Percentiles rank a stretch among this genome's conserved stretches.
Evolutionary conservation across 192 early-diverging fungal genomes (phyloP).

Genomic region (Pilaira anomala): DNA sequence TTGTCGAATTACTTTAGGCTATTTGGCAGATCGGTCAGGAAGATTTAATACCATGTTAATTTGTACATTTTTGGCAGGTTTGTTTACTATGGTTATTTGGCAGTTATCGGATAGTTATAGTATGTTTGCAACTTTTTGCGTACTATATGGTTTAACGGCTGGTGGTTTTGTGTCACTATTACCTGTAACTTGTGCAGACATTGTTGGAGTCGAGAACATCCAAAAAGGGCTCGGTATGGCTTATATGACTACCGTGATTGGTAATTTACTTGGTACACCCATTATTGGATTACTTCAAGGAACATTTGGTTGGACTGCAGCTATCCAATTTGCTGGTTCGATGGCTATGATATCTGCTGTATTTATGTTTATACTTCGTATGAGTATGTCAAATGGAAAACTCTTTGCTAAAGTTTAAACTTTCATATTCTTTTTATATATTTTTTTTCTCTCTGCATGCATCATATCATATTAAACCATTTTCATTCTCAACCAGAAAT

Average conservation of each 20-base stretch:
- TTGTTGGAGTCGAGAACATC: slow-evolving; percentile 51
- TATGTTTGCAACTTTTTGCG: slow-evolving; percentile 28
- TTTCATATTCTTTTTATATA: background rate
- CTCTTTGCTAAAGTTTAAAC: slow-evolving; percentile 18
- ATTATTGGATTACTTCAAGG: slow-evolving; percentile 29
- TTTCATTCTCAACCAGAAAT: background rate
- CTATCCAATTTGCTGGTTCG: slow-evolving; percentile 39
- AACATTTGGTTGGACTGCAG: slow-evolving; percentile 30
- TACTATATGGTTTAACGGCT: slow-evolving; percentile 28
- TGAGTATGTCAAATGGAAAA: slow-evolving; percentile 21
- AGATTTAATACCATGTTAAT: slow-evolving; percentile 45
- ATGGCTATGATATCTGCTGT: slow-evolving; percentile 26
- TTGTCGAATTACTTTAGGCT: slow-evolving; percentile 59
- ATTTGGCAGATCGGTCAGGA: slow-evolving; percentile 50
- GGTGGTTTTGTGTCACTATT: slow-evolving; percentile 45
- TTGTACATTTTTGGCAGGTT: slow-evolving; percentile 44
- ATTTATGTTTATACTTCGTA: slow-evolving; percentile 29
- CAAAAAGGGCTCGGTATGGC: slow-evolving; percentile 40
- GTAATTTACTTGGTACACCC: slow-evolving; percentile 42
- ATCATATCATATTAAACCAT: background rate
- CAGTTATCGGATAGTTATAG: slow-evolving; percentile 39
- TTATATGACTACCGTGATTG: slow-evolving; percentile 36
- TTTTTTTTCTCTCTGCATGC: background rate
- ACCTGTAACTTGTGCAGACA: slow-evolving; percentile 46
- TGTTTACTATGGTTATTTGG: slow-evolving; percentile 43